phyloP scores from a whole-genome alignment of 176 grass and related monocot species.

The Bolboschoenus planiculmis region DNA sequence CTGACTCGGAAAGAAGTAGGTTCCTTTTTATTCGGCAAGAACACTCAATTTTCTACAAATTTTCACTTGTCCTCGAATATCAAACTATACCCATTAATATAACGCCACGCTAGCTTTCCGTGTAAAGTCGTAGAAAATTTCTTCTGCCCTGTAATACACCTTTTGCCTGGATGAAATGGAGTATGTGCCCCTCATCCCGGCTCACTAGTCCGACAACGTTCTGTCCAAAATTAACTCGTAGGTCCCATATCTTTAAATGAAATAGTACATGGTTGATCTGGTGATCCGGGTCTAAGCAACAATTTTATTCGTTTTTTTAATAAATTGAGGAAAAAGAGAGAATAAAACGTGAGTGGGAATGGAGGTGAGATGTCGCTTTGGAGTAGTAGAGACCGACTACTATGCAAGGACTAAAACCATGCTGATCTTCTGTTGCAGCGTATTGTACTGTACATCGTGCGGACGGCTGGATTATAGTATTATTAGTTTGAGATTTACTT shows the following conservation, averaged over 20 bases:
- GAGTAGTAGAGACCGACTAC: background rate
- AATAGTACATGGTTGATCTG: background rate
- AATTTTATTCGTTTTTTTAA: background rate
- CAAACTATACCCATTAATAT: background rate
- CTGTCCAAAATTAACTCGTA: background rate
- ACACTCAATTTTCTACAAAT: background rate
- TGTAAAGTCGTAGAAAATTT: background rate
- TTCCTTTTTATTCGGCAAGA: background rate
- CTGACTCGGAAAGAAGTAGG: background rate
- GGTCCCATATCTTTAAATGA: background rate
- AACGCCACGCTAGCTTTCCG: background rate
- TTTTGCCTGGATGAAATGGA: background rate
- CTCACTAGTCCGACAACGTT: background rate
- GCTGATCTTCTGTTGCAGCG: background rate
- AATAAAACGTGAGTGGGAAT: background rate
- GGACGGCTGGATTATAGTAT: too few species aligned
- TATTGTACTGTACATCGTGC: too few species aligned
- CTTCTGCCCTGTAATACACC: background rate
- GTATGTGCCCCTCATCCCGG: background rate
- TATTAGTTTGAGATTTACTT: too few species aligned
- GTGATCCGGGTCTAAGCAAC: background rate
- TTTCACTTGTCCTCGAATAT: background rate
- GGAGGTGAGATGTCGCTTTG: slow-evolving; percentile 10
- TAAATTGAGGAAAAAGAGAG: background rate
- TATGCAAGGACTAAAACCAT: too few species aligned